Percentiles rank a stretch among this genome's conserved stretches.
Conservation (phyloP, 2,329 filamentous ascomycete species). For the Fusarium sp. region DNA sequence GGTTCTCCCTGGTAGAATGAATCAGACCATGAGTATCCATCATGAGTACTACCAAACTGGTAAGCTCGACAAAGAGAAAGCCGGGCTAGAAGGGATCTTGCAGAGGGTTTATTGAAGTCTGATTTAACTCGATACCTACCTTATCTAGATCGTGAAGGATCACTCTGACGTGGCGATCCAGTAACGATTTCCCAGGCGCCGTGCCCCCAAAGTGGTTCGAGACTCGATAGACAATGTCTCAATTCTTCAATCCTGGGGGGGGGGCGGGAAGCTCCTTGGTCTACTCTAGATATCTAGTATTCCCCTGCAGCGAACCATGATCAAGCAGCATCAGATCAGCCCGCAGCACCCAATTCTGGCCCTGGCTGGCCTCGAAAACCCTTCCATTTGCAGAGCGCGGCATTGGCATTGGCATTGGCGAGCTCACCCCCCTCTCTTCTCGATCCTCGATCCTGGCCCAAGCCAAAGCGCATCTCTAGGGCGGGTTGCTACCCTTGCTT, state of each 20-base stretch:
- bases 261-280: conserved; percentile 34
- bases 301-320: conserved; percentile 28
- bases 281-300: conserved; percentile 17
- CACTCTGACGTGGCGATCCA: conserved; percentile 38
- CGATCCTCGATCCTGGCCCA: conserved; percentile 9
- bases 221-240: conserved; percentile 23
- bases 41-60: conserved; percentile 5
- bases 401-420: conserved; percentile 33
- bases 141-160: conserved; percentile 17
- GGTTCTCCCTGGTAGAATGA: conserved; percentile 13
- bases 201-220: conserved; percentile 6
- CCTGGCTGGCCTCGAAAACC: conserved; percentile 38
- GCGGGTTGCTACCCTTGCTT: conserved; percentile 31
- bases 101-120: conserved; percentile 17
- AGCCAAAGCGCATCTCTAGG: conserved; percentile 25
- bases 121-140: conserved; percentile 15
- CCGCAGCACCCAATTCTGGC: conserved; percentile 34
- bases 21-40: conserved; percentile 22
- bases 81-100: background rate
- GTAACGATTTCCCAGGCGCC: conserved; percentile 14
- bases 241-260: background rate
- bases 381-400: conserved; percentile 26
- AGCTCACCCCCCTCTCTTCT: conserved; percentile 12
- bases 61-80: background rate
- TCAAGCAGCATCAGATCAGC: conserved; percentile 35